Conservation (phyloP, 2,329 filamentous ascomycete genomes). For the Helotiales sp. region DNA sequence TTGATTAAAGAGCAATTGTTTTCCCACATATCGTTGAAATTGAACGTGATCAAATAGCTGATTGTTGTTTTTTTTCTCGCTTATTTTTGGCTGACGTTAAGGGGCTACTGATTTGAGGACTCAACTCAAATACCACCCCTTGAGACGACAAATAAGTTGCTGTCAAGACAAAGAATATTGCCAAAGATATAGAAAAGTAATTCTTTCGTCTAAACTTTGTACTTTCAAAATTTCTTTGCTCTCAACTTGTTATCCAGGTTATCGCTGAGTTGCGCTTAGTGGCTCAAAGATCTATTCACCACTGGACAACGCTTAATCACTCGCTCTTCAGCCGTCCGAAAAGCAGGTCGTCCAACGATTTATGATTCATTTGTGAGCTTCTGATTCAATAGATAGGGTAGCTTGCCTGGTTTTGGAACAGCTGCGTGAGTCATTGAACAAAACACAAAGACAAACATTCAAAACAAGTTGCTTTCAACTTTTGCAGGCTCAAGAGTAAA, state of each 20-base stretch:
- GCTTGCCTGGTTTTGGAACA: not conserved
- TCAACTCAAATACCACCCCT: not conserved
- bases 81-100: not conserved
- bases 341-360: not conserved
- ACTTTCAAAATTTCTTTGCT: not conserved
- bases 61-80: not conserved
- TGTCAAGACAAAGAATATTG: not conserved
- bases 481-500: too few relatives aligned
- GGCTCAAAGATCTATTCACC: not conserved
- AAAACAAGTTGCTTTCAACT: too few relatives aligned
- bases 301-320: not conserved
- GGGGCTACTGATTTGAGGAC: not conserved
- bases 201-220: not conserved
- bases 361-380: not conserved
- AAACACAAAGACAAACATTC: not conserved
- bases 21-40: too few relatives aligned
- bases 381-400: not conserved
- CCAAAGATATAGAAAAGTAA: not conserved
- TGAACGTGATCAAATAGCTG: not conserved
- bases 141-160: not conserved
- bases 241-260: not conserved
- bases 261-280: not conserved
- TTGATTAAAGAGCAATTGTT: not conserved
- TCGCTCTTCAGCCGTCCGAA: not conserved
- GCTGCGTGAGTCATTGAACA: not conserved